phyloP scores from a whole-genome alignment of 192 early-diverging fungal genomes.

The Rhizoclosmatium globosum region DNA sequence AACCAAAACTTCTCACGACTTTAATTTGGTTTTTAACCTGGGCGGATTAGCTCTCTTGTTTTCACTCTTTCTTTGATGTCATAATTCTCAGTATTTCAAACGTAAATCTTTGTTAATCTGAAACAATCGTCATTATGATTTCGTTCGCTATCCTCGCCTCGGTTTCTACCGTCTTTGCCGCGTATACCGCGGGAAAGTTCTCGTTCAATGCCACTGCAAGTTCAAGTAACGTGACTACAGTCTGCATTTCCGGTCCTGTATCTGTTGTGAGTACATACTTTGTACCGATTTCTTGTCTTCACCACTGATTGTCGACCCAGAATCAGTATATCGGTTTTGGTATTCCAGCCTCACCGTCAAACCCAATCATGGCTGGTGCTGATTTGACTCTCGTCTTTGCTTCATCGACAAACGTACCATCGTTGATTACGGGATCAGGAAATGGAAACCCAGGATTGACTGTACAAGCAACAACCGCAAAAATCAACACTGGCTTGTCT shows the following conservation, averaged over 20 bases:
- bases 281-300: not conserved
- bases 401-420: not conserved
- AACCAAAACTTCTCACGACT: too few species aligned
- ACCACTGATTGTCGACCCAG: not conserved
- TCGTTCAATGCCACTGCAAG: not conserved
- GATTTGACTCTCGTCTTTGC: conserved; percentile 15
- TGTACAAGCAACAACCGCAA: not conserved
- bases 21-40: too few species aligned
- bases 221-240: not conserved
- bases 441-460: not conserved
- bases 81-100: too few species aligned
- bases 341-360: not conserved
- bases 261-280: not conserved
- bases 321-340: conserved; percentile 28
- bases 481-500: not conserved
- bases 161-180: conserved; percentile 8
- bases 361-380: conserved; percentile 25
- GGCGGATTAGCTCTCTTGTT: too few species aligned
- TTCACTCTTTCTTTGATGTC: too few species aligned
- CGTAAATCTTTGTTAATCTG: too few species aligned
- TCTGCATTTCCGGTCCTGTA: conserved; percentile 6
- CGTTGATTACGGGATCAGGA: not conserved
- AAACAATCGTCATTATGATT: not conserved
- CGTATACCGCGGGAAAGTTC: conserved; percentile 1
- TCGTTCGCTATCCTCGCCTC: not conserved